These are phyloP conservation scores for Diaporthe nobilis DNA, from an alignment of 2,329 filamentous ascomycete species.

Conservation along the genomic window DNA sequence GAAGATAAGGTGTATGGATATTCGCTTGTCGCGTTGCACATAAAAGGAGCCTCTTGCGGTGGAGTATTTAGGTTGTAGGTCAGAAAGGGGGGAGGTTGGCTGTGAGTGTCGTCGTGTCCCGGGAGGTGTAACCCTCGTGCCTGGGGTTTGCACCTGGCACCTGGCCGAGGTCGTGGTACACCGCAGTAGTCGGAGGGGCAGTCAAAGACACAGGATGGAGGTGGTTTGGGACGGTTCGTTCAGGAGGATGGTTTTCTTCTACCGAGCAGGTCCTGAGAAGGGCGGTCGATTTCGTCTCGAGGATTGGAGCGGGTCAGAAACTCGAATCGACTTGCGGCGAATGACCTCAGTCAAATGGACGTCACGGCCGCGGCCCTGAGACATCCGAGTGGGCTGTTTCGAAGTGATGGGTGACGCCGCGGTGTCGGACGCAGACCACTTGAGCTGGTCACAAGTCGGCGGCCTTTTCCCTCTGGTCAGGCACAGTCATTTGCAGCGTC, in stretches of 20 bases:
- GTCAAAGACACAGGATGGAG: background rate
- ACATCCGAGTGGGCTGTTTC: slow-evolving; percentile 36
- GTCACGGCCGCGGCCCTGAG: slow-evolving; percentile 33
- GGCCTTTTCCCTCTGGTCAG: slow-evolving; percentile 16
- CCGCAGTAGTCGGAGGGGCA: slow-evolving; percentile 16
- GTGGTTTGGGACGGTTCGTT: background rate
- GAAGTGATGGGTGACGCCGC: slow-evolving; percentile 31
- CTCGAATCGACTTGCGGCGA: slow-evolving; percentile 23
- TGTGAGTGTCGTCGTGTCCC: slow-evolving; percentile 22
- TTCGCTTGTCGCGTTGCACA: slow-evolving; percentile 42
- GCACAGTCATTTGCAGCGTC: slow-evolving; percentile 9
- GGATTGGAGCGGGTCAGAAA: slow-evolving; percentile 12
- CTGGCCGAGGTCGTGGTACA: slow-evolving; percentile 34
- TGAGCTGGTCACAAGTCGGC: slow-evolving; percentile 31
- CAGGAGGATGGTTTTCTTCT: background rate
- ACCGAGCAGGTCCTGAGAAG: background rate
- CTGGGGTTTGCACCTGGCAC: slow-evolving; percentile 38
- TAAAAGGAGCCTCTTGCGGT: slow-evolving; percentile 30
- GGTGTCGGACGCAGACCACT: slow-evolving; percentile 31
- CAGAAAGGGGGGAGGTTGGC: slow-evolving; percentile 23
- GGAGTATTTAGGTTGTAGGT: slow-evolving; percentile 34
- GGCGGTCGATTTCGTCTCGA: slow-evolving; percentile 27
- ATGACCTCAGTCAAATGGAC: slow-evolving; percentile 37
- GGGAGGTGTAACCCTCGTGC: slow-evolving; percentile 30
- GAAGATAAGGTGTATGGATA: slow-evolving; percentile 36